phyloP scores from a whole-genome alignment of 371 early-diverging fungal species.

The Fennellomyces sp. region DNA sequence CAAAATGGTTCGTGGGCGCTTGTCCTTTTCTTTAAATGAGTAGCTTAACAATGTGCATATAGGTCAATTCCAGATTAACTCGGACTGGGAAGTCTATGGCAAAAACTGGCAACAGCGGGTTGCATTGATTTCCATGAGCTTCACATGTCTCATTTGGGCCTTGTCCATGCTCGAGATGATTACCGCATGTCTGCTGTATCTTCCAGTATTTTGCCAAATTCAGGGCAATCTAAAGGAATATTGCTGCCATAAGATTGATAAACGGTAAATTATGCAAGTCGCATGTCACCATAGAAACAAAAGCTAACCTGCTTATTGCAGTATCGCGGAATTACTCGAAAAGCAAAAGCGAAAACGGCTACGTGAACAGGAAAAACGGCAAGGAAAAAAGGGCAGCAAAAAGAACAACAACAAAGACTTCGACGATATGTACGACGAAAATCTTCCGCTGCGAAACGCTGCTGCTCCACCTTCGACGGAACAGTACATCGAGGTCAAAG shows the following conservation, averaged over 20 bases:
- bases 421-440: slow-evolving; percentile 14
- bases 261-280: slow-evolving; percentile 70
- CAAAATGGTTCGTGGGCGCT: slow-evolving; percentile 3
- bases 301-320: not conserved
- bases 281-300: not conserved
- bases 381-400: slow-evolving; percentile 16
- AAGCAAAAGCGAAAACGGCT: slow-evolving; percentile 38
- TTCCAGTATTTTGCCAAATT: slow-evolving; percentile 80
- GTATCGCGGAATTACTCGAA: slow-evolving; percentile 37
- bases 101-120: slow-evolving; percentile 36
- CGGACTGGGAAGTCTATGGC: slow-evolving; percentile 34
- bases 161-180: slow-evolving; percentile 58
- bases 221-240: slow-evolving; percentile 92
- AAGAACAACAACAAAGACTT: slow-evolving; percentile 8
- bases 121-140: slow-evolving; percentile 50
- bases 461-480: not conserved
- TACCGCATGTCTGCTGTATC: slow-evolving; percentile 74
- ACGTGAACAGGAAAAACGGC: slow-evolving; percentile 24
- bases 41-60: not conserved
- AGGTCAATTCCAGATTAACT: slow-evolving; percentile 27
- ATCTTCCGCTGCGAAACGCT: slow-evolving; percentile 6
- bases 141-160: slow-evolving; percentile 73
- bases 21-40: slow-evolving; percentile 4
- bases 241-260: slow-evolving; percentile 91
- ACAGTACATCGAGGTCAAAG: slow-evolving; percentile 3